Percentiles rank a stretch among this genome's conserved stretches.
phyloP scores from a whole-genome alignment of 345 rosid genomes.

The Sapria himalayana region DNA sequence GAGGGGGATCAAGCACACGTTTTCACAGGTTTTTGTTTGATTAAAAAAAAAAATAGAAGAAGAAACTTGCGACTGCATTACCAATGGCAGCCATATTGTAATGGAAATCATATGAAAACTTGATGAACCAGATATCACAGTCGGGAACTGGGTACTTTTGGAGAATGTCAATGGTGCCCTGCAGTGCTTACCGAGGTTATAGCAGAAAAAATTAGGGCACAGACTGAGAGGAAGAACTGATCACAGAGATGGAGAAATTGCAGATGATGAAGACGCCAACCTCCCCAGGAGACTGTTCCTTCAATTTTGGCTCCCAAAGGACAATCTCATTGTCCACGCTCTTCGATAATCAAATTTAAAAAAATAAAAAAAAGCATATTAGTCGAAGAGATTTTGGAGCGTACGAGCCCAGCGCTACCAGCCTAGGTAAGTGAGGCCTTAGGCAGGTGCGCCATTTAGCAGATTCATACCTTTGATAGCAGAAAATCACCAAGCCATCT shows the following conservation, averaged over 20 bases:
- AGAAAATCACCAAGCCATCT: constrained; percentile 93
- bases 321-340: constrained; percentile 94
- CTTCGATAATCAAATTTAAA: no score
- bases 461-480: constrained; percentile 77
- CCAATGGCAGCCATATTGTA: constrained; percentile 65
- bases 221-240: no score
- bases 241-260: no score
- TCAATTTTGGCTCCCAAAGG: constrained; percentile 86
- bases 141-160: constrained; percentile 80
- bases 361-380: no score
- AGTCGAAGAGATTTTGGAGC: no score
- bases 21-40: not conserved
- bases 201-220: no score
- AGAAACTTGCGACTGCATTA: constrained; percentile 8
- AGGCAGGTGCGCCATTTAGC: no score
- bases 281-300: constrained; percentile 97
- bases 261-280: constrained; percentile 22
- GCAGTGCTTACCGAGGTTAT: no score
- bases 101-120: constrained; percentile 79
- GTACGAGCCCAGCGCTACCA: no score
- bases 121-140: constrained; percentile 95
- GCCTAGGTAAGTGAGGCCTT: no score
- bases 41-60: not conserved
- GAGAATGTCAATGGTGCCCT: constrained; percentile 83
- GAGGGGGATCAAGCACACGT: not conserved